Evolutionary conservation across 2,329 filamentous ascomycete genomes (phyloP), one percentile per base, ranked within the genome.

Genomic region (Venturiaceae sp.): DNA sequence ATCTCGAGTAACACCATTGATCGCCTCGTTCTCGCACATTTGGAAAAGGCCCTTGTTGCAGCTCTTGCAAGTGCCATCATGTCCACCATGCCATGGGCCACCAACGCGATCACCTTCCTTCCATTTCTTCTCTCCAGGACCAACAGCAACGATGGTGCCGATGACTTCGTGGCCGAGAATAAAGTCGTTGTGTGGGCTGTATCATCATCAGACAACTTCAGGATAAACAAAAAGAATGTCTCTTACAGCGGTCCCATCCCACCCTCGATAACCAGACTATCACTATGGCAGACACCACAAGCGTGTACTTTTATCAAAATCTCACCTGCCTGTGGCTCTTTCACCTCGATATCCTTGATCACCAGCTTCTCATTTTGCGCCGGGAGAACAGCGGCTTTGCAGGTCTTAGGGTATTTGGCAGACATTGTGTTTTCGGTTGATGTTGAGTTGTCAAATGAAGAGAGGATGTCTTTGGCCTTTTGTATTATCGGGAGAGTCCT

Each of bases 151-250:
- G 3, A 91, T 76, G 13, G 82, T 80, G 11, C 87, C 87, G 58
- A 91, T 80, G 34, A 86, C 74, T 68, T 91, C 87, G 70, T 92
- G 88, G 23, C 88, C 88, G 0, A 85, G 83, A 2, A 84, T 72
- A 5, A 82, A 77, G 1, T 86, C 86, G 64, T 72, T 76, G 3
- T 62, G 50, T n/a, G 50, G 64, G 41, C 58, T 61, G 13, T 7
- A 7, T 16, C 9, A 26, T 26, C 14, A 26, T 44, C 23, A 32
- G 7, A 1, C 14, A 4, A 30, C 52, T 52, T 44, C 16, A 30
- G 33, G 7, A 33, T 21, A 21, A 41, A 26, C 32, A 34, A n/a
- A 14, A 32, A 28, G 19, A 5, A 30, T 11, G 13, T 53, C 8
- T 30, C 30, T 21, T 53, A 85, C 21, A 77, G 64, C 46, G 81